Evolutionary conservation across 2,329 filamentous ascomycete genomes (phyloP).

Genomic region (Pyrenophora seminiperda): DNA sequence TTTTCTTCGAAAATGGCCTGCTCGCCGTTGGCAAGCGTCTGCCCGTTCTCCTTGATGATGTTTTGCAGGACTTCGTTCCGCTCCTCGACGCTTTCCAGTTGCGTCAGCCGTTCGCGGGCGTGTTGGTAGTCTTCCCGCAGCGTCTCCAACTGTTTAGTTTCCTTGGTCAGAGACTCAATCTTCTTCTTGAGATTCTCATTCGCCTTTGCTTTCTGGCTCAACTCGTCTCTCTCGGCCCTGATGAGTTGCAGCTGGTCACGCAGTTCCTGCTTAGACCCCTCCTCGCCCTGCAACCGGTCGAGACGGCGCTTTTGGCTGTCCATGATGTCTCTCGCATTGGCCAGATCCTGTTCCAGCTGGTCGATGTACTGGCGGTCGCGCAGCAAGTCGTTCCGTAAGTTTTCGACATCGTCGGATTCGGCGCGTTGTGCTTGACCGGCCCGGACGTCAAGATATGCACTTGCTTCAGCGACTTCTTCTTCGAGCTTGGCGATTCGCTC

Average conservation of each 20-base stretch:
- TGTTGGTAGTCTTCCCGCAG: conserved; percentile 54
- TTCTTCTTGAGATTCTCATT: conserved; percentile 61
- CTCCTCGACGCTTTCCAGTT: conserved; percentile 53
- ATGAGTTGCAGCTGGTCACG: conserved; percentile 58
- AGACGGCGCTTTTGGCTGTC: conserved; percentile 55
- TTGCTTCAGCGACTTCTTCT: conserved; percentile 55
- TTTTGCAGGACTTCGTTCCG: conserved; percentile 54
- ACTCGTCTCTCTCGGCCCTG: conserved; percentile 55
- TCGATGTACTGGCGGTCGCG: conserved; percentile 57
- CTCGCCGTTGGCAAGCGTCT: conserved; percentile 57
- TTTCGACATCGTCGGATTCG: conserved; percentile 51
- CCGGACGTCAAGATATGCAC: conserved; percentile 51
- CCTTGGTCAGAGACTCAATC: conserved; percentile 56
- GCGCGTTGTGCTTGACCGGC: conserved; percentile 44
- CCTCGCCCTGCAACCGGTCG: conserved; percentile 50
- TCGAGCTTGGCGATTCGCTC: conserved; percentile 53
- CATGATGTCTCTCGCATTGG: conserved; percentile 50
- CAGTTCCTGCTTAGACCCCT: conserved; percentile 55
- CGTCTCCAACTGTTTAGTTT: conserved; percentile 51
- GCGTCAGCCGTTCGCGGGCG: conserved; percentile 51
- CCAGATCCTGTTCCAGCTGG: conserved; percentile 55
- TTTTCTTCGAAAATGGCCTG: conserved; percentile 59
- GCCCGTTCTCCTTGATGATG: conserved; percentile 58
- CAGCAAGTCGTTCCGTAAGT: conserved; percentile 51
- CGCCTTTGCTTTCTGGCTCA: conserved; percentile 55